Conservation (phyloP, 2,329 filamentous ascomycete species). For the Colletotrichum sp. region DNA sequence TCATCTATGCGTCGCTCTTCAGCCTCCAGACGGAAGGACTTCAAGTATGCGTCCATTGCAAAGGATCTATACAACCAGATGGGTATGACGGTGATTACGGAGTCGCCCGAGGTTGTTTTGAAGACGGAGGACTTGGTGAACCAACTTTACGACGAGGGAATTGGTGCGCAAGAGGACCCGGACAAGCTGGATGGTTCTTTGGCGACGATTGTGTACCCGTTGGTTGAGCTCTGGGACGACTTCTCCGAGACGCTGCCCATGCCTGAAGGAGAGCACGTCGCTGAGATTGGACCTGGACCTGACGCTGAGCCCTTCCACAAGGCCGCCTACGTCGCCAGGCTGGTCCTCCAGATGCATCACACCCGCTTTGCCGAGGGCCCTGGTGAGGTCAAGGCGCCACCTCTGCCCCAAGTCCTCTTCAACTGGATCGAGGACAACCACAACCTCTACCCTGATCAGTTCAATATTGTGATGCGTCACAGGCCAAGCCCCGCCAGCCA, state of each 20-base stretch:
- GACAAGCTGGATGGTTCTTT: slow-evolving; percentile 62
- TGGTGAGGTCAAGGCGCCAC: slow-evolving; percentile 46
- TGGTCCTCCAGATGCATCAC: slow-evolving; percentile 83
- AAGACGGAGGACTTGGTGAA: slow-evolving; percentile 75
- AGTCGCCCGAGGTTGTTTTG: slow-evolving; percentile 75
- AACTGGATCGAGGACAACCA: slow-evolving; percentile 83
- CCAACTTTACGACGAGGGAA: slow-evolving; percentile 67
- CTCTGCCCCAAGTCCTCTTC: slow-evolving; percentile 79
- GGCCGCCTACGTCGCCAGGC: slow-evolving; percentile 77
- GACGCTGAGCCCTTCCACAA: slow-evolving; percentile 71
- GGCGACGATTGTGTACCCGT: slow-evolving; percentile 55
- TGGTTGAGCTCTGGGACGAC: slow-evolving; percentile 62
- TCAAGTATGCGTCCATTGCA: slow-evolving; percentile 73
- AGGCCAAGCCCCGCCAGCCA: slow-evolving; percentile 79
- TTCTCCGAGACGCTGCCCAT: slow-evolving; percentile 54
- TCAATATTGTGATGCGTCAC: slow-evolving; percentile 66
- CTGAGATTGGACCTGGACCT: slow-evolving; percentile 69
- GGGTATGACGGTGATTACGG: slow-evolving; percentile 66
- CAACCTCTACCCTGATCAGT: slow-evolving; percentile 71
- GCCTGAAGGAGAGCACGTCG: slow-evolving; percentile 57
- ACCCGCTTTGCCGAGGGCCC: slow-evolving; percentile 46
- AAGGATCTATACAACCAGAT: slow-evolving; percentile 69
- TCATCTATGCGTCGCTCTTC: slow-evolving; percentile 51
- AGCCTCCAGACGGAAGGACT: slow-evolving; percentile 55
- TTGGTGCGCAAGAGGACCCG: slow-evolving; percentile 60